Evolutionary conservation across 192 early-diverging fungal species (phyloP).

Genomic region (Entomortierella lignicola): DNA sequence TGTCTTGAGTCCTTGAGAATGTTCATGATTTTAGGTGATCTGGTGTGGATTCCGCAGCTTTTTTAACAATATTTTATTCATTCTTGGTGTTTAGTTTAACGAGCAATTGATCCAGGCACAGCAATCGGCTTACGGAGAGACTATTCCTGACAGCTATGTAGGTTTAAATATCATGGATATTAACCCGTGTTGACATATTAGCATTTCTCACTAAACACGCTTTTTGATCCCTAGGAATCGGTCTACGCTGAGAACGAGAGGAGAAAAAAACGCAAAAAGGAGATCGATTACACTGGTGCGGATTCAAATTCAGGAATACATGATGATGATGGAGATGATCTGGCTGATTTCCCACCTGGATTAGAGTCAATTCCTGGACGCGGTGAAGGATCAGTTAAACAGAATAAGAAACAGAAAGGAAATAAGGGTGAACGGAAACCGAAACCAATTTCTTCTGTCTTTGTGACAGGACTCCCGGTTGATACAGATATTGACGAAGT

Average conservation of each 20-base stretch:
- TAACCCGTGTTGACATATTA: no score
- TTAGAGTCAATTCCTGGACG: constrained; percentile 27
- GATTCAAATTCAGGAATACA: not conserved
- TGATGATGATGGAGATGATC: not conserved
- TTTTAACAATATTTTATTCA: not conserved
- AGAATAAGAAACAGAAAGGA: constrained; percentile 59
- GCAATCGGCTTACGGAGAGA: constrained; percentile 73
- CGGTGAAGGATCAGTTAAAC: constrained; percentile 7
- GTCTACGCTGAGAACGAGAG: constrained; percentile 40
- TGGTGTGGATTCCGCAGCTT: no score
- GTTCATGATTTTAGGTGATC: no score
- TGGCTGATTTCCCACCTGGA: not conserved
- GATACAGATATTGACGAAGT: constrained; percentile 88
- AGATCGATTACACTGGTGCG: constrained; percentile 21
- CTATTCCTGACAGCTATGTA: constrained; percentile 43
- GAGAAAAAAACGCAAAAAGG: constrained; percentile 40
- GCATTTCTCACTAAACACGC: no score
- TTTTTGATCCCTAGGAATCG: no score
- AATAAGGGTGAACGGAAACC: constrained; percentile 56
- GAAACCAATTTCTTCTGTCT: constrained; percentile 83
- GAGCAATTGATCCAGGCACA: constrained; percentile 72
- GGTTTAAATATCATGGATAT: no score
- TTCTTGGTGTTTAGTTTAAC: constrained; percentile 56
- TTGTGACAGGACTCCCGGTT: constrained; percentile 85
- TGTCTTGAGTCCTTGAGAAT: no score